Base-by-base conservation (phyloP, 257 asterid species). In the Nemophila menziesii region DNA sequence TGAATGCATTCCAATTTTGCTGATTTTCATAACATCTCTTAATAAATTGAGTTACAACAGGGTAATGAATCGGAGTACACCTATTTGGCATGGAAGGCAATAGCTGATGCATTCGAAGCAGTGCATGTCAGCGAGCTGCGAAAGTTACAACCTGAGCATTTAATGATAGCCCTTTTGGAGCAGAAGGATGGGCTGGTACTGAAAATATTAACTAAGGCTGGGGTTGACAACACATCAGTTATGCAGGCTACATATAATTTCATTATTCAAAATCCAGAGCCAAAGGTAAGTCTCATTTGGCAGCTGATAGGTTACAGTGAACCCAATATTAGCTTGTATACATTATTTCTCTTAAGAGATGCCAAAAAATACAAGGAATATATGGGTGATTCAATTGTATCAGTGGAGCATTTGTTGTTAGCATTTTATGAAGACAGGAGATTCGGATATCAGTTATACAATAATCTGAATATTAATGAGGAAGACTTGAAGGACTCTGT, bases 331-430 rank as follows among this genome's bases (percentile, higher is more conserved):
- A 49, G 95, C n/a, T n/a, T 73, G 97, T 37, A 57, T 86, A 26
- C 74, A 74, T 73, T 67, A 83, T 23, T 74, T 43, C 71, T 89
- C 52, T 51, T 89, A 73, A 95, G 80, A 47, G 68, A 70, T 74
- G 99, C 96, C 34, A 77, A 92, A 70, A 86, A 86, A 24, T 71
- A 51, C 69, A 85, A 72, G 78, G 85, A 79, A 70, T 93, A 85
- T 43, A 81, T 68, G 24, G 78, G 82, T 33, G 99, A 90, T 74
- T 81, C 96, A 20, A 81, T 60, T 67, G 72, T 90, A 36, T 81
- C 99, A 3, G 94, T 81, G 42, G 99, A 90, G 70, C 99, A 90
- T 85, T 66, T 90, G 52, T 85, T 90, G 68, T 92, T 90, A 39
- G 93, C 80, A 40, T 86, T 74, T 58, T 27, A 56, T 11, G 67